Percentiles rank a stretch among this genome's conserved stretches.
These are phyloP conservation scores for Collybiopsis luxurians DNA, from an alignment of 768 basidiomycete genomes.

Conservation along the genomic window DNA sequence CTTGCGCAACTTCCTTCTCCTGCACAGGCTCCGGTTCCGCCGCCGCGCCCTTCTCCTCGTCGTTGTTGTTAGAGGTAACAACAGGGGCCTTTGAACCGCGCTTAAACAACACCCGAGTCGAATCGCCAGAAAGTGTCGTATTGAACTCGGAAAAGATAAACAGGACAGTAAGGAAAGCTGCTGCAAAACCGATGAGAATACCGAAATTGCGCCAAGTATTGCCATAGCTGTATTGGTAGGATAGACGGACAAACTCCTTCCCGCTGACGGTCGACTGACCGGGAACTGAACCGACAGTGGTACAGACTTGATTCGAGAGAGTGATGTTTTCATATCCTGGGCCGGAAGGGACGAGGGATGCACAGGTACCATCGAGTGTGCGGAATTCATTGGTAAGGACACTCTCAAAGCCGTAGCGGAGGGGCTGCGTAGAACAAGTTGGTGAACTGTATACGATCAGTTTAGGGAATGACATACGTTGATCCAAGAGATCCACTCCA, in stretches of 20 bases:
- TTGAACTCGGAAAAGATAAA: conserved; percentile 59
- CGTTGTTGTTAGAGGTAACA: conserved; percentile 9
- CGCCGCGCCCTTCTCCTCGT: conserved; percentile 26
- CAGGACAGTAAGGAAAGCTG: conserved; percentile 53
- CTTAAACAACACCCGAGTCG: conserved; percentile 55
- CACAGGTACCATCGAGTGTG: conserved; percentile 58
- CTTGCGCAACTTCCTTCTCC: conserved; percentile 13
- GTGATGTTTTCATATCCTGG: conserved; percentile 56
- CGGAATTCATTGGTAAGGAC: conserved; percentile 83
- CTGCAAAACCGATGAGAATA: conserved; percentile 62
- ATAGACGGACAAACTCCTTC: conserved; percentile 43
- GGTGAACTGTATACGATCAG: not conserved
- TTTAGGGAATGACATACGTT: conserved; percentile 37
- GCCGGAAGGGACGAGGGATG: conserved; percentile 59
- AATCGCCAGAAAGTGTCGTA: conserved; percentile 34
- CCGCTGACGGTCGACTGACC: conserved; percentile 66
- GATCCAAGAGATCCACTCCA: conserved; percentile 66
- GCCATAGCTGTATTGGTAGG: conserved; percentile 44
- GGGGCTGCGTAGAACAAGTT: conserved; percentile 39
- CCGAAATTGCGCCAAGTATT: conserved; percentile 61
- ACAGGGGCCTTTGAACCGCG: conserved; percentile 40
- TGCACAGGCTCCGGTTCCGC: conserved; percentile 4
- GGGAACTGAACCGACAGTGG: conserved; percentile 60
- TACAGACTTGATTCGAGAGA: conserved; percentile 72
- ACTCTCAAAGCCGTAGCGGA: conserved; percentile 72